Evolutionary conservation across 2,329 filamentous ascomycete genomes (phyloP), one percentile per base, ranked within the genome.

Genomic region (Lojkania enalia): DNA sequence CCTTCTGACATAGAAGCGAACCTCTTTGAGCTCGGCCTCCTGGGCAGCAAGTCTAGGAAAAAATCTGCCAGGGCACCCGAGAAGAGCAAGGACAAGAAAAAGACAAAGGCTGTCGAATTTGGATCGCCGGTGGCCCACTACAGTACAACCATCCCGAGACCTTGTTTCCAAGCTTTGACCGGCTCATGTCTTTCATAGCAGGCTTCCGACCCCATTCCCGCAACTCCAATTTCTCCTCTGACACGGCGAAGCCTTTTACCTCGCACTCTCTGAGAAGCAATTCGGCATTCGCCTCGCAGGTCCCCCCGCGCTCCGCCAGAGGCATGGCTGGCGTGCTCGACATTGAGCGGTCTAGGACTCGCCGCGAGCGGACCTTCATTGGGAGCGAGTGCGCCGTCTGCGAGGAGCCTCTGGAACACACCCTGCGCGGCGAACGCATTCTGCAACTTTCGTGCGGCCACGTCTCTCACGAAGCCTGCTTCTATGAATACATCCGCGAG

Each of bases 401-500:
- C 67, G 94, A 99, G 69, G 94, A 99, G 73, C 91, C 91, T 2
- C 75, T 99, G 51, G 94, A 97, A 71, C 92, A 97, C 70, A 99
- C 90, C 3, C 79, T 99, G 35, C 87, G 88, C 39, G 94, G 94
- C 48, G 94, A 99, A 74, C 85, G 90, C 56, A 90, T 99, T 50
- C 77, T 99, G 42, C 94, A 97, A 68, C 94, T 99, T 63, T 95
- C 91, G 4, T 99, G 94, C 72, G 83, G 86, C n/a, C 94, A 99
- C 71, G 92, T 99, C 48, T 90, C 92, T 9, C 94, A 99, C 68
- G 94, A 97, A 71, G 94, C 92, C 25, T 99, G 94, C 73, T 97
- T 99, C 68, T 97, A 97, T 74, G 94, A 99, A 71, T 96, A 95
- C 67, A 95, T 99, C 60, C 88, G 89, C 63, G 92, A 96, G 64